phyloP scores from a whole-genome alignment of 176 grass and related monocot genomes.

The Themeda triandra region DNA sequence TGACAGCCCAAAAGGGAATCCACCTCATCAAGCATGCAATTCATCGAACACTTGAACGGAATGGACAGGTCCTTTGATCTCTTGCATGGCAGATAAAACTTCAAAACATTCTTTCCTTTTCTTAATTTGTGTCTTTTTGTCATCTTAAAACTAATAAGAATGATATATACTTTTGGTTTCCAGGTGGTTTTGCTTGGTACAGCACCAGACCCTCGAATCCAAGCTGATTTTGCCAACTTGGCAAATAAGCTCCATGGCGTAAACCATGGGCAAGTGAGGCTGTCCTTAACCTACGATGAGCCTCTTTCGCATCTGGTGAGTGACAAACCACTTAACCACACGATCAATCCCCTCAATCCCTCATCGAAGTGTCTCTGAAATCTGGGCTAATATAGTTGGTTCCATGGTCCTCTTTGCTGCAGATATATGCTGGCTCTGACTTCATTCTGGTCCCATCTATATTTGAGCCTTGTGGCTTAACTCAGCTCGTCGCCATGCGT shows the following conservation, averaged over 20 bases:
- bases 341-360: not conserved
- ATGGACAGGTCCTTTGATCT: constrained; percentile 57
- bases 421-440: constrained; percentile 94
- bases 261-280: constrained; percentile 48
- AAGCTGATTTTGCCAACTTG: constrained; percentile 73
- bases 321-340: not conserved
- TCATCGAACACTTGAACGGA: constrained; percentile 50
- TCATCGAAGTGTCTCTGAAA: not conserved
- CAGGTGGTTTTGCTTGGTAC: constrained; percentile 96
- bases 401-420: not conserved
- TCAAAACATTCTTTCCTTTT: not conserved
- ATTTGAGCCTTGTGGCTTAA: constrained; percentile 92
- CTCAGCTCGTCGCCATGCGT: constrained; percentile 86
- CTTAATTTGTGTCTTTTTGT: not conserved
- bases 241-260: constrained; percentile 59
- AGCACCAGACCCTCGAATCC: constrained; percentile 75
- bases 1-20: constrained; percentile 95
- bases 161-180: not conserved
- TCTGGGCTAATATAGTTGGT: not conserved
- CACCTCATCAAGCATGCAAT: constrained; percentile 96
- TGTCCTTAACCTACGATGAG: constrained; percentile 80
- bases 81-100: constrained; percentile 20
- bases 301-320: constrained; percentile 88
- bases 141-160: constrained; percentile 6
- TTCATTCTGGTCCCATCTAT: constrained; percentile 89